A percentile compares a stretch with the other conserved stretches of the same genome.
These are phyloP conservation scores for Phalaenopsis hybrid DNA, from an alignment of 116 monocot species.

Conservation along the genomic window DNA sequence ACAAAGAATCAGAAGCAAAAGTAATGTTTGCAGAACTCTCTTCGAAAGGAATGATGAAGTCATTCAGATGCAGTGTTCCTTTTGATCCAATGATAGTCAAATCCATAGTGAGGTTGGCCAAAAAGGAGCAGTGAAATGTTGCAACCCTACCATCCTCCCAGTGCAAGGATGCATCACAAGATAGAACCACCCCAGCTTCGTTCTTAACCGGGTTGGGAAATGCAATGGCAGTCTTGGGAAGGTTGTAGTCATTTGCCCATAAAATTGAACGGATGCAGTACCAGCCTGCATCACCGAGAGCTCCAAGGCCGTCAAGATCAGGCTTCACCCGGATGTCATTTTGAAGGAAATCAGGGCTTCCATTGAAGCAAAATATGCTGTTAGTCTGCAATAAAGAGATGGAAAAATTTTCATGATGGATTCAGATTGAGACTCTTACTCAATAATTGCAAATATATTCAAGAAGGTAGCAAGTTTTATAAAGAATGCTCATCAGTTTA, in stretches of 20 bases:
- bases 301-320: slow-evolving; percentile 69
- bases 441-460: no score
- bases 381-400: slow-evolving; percentile 31
- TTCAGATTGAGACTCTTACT: no score
- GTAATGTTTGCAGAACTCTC: slow-evolving; percentile 34
- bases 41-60: slow-evolving; percentile 59
- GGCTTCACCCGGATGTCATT: slow-evolving; percentile 82
- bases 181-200: slow-evolving; percentile 43
- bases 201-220: slow-evolving; percentile 28
- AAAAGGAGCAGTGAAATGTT: slow-evolving; percentile 63
- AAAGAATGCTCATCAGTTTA: no score
- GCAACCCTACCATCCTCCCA: slow-evolving; percentile 64
- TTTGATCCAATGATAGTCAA: slow-evolving; percentile 37
- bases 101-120: slow-evolving; percentile 55
- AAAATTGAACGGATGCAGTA: slow-evolving; percentile 68
- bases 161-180: slow-evolving; percentile 43
- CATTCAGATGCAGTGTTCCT: slow-evolving; percentile 48
- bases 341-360: slow-evolving; percentile 41
- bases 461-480: no score
- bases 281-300: slow-evolving; percentile 71
- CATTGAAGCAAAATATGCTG: slow-evolving; percentile 32
- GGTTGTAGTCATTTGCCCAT: slow-evolving; percentile 54
- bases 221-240: slow-evolving; percentile 53
- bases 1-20: slow-evolving; percentile 25
- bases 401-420: neutral